Evolutionary conservation across 225 moss, liverwort and hornwort genomes (phyloP).

Genomic region (Thuidium tamariscinum): DNA sequence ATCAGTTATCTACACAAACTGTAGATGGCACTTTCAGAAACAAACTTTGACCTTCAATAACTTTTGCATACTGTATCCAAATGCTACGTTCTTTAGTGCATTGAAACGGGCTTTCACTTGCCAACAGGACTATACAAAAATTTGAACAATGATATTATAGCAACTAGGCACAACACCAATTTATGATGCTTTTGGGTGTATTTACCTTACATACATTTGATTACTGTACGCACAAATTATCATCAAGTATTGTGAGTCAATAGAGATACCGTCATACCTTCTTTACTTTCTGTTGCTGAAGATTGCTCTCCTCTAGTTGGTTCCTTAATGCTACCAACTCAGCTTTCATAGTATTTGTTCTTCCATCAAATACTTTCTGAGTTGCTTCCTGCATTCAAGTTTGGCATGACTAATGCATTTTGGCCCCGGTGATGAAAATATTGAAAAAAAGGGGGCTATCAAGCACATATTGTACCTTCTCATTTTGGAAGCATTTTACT

Average conservation of each 20-base stretch:
- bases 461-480: not conserved
- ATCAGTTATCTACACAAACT: too few species aligned
- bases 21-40: too few species aligned
- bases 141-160: too few species aligned
- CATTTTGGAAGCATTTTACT: constrained; percentile 22
- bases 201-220: not conserved
- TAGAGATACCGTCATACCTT: not conserved
- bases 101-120: too few species aligned
- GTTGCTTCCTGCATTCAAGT: constrained; percentile 11
- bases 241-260: not conserved
- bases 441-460: not conserved
- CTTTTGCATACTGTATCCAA: too few species aligned
- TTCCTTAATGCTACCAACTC: constrained; percentile 5
- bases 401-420: not conserved
- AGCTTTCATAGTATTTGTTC: not conserved
- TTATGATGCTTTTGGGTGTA: too few species aligned
- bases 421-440: not conserved
- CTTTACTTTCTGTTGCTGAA: constrained; percentile 13
- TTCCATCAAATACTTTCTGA: constrained; percentile 19
- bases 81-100: too few species aligned
- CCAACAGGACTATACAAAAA: too few species aligned
- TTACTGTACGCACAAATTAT: not conserved
- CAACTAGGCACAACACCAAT: too few species aligned
- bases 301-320: not conserved
- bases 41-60: too few species aligned